Conservation (phyloP, 2,329 filamentous ascomycete species). For the Curvularia lunata region DNA sequence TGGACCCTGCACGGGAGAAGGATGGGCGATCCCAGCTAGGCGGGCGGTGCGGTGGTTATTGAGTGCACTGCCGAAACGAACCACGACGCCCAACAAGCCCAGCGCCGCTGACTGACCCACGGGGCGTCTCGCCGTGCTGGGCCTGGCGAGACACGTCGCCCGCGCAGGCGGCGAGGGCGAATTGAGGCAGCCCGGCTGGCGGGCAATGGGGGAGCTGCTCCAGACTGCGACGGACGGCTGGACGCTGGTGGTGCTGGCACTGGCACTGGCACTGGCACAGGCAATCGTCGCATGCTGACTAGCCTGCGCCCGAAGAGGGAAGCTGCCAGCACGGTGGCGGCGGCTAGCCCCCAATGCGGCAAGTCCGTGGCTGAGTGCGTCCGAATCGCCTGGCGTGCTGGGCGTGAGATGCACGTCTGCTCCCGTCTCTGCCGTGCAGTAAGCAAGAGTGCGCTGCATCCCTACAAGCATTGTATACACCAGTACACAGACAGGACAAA, state of each 20-base stretch:
- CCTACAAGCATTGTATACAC: no score
- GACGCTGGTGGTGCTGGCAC: slow-evolving; percentile 13
- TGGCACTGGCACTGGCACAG: no score
- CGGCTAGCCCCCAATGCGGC: slow-evolving; percentile 19
- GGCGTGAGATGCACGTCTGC: background rate
- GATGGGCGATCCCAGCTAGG: slow-evolving; percentile 18
- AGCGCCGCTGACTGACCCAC: background rate
- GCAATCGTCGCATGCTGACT: slow-evolving; percentile 9
- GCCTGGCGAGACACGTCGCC: background rate
- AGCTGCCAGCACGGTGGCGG: slow-evolving; percentile 13
- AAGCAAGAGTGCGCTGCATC: no score
- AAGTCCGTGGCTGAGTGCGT: slow-evolving; percentile 20
- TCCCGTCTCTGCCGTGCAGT: background rate
- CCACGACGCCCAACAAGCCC: slow-evolving; percentile 10
- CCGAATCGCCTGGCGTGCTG: background rate
- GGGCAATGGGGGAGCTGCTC: background rate
- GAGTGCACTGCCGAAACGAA: slow-evolving; percentile 12
- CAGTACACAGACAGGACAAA: no score
- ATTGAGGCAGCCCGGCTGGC: background rate
- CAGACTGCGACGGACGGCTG: slow-evolving; percentile 20
- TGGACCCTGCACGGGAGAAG: slow-evolving; percentile 22
- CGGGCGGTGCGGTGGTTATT: slow-evolving; percentile 9
- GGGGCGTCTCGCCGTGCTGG: background rate
- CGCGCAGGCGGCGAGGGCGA: no score
- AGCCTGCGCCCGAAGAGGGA: slow-evolving; percentile 23